phyloP scores from a whole-genome alignment of 345 rosid genomes.

The Rhodamnia rubescens region DNA sequence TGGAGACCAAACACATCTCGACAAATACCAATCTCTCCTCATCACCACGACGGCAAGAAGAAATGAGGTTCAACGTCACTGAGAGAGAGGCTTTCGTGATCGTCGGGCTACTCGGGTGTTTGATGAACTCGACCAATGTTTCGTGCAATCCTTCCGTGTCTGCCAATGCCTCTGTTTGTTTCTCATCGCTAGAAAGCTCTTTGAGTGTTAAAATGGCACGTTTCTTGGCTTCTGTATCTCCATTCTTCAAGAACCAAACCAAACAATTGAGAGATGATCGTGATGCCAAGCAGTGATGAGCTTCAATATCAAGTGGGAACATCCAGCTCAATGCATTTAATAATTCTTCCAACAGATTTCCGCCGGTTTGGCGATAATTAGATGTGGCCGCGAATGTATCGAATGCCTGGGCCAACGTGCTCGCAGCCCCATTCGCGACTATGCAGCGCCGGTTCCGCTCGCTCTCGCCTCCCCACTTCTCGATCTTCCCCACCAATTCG shows the following conservation, averaged over 20 bases:
- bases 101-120: conserved; percentile 13
- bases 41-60: not conserved
- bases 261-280: conserved; percentile 16
- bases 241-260: conserved; percentile 16
- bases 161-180: conserved; percentile 1
- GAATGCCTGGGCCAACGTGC: conserved; percentile 20
- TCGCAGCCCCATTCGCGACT: conserved; percentile 3
- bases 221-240: conserved; percentile 11
- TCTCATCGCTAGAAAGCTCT: conserved; percentile 14
- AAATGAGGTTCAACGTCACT: conserved; percentile 21
- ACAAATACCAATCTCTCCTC: conserved; percentile 6
- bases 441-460: conserved; percentile 35
- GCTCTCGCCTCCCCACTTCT: conserved; percentile 33
- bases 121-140: conserved; percentile 8
- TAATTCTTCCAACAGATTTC: conserved; percentile 18
- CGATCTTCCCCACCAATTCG: conserved; percentile 13
- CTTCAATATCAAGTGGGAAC: conserved; percentile 25
- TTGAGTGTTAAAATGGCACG: conserved; percentile 16
- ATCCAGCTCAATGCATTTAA: conserved; percentile 17
- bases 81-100: conserved; percentile 27
- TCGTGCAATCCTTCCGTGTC: conserved; percentile 12
- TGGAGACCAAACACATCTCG: conserved; percentile 17
- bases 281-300: conserved; percentile 15
- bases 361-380: not conserved
- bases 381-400: conserved; percentile 15